Conservation (phyloP, 805 yeast genomes). For the Henningerozyma blattae region DNA sequence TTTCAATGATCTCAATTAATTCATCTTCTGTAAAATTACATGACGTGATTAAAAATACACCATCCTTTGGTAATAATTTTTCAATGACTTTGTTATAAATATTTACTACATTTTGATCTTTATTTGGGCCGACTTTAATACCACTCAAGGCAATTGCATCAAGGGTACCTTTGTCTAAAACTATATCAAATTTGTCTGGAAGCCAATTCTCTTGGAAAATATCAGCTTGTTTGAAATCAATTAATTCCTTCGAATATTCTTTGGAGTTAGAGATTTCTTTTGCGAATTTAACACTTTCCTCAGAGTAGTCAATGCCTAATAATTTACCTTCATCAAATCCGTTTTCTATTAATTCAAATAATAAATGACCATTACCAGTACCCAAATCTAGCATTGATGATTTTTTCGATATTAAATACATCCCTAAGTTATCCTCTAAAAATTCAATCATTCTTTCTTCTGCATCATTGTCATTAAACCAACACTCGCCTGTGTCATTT, state of each 20-base stretch:
- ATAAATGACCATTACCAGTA: slow-evolving; percentile 89
- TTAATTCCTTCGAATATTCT: slow-evolving; percentile 23
- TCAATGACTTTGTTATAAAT: slow-evolving; percentile 52
- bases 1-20: slow-evolving; percentile 40
- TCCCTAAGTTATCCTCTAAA: slow-evolving; percentile 38
- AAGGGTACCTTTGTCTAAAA: slow-evolving; percentile 88
- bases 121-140: slow-evolving; percentile 29
- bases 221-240: slow-evolving; percentile 57
- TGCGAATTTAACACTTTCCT: slow-evolving; percentile 70
- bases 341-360: slow-evolving; percentile 58
- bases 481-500: slow-evolving; percentile 85
- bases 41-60: slow-evolving; percentile 68
- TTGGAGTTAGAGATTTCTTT: slow-evolving; percentile 37
- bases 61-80: slow-evolving; percentile 40
- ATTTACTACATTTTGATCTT: slow-evolving; percentile 37
- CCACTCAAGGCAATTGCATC: slow-evolving; percentile 93
- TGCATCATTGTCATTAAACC: slow-evolving; percentile 96
- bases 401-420: slow-evolving; percentile 19
- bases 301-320: slow-evolving; percentile 80
- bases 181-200: slow-evolving; percentile 47
- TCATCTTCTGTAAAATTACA: slow-evolving; percentile 89
- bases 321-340: slow-evolving; percentile 46
- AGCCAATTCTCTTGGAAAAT: slow-evolving; percentile 36
- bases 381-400: slow-evolving; percentile 67
- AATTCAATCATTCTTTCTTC: slow-evolving; percentile 74